phyloP scores from a whole-genome alignment of 2,329 filamentous ascomycete species.

The Polychaeton citri region DNA sequence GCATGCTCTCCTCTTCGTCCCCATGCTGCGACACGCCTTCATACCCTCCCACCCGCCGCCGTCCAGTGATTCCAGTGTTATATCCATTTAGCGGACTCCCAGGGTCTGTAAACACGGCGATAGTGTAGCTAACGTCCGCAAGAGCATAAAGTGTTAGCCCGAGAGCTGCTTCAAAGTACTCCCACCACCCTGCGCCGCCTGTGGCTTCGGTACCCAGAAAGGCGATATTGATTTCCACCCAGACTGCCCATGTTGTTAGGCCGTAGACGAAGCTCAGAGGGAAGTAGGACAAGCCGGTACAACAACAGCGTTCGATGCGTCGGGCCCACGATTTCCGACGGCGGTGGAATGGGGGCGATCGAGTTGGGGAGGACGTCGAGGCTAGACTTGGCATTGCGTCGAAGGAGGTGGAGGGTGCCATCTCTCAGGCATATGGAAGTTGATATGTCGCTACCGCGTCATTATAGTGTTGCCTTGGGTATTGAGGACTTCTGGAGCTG shows the following conservation, averaged over 20 bases:
- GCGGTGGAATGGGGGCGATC: constrained; percentile 18
- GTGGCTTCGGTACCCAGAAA: constrained; percentile 19
- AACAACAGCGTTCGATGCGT: constrained; percentile 72
- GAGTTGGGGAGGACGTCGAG: constrained; percentile 6
- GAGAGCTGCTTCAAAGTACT: constrained; percentile 33
- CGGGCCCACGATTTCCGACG: constrained; percentile 42
- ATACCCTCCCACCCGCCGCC: constrained; percentile 43
- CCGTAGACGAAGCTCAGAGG: constrained; percentile 83
- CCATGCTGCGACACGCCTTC: constrained; percentile 67
- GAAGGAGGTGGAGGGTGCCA: constrained; percentile 9
- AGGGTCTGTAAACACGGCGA: constrained; percentile 84
- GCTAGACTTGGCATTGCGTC: constrained; percentile 15
- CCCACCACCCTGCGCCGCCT: constrained; percentile 3
- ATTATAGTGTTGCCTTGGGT: too few relatives aligned
- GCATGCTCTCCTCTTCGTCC: constrained; percentile 27
- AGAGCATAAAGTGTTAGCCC: constrained; percentile 62
- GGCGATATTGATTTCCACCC: constrained; percentile 55
- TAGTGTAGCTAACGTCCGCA: constrained; percentile 80
- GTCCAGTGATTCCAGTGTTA: constrained; percentile 9
- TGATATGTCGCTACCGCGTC: background rate
- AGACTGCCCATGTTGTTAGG: constrained; percentile 87
- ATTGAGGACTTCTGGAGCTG: too few relatives aligned
- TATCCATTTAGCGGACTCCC: constrained; percentile 46
- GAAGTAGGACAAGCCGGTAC: constrained; percentile 63
- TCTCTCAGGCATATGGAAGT: background rate